Evolutionary conservation across 768 basidiomycete species (phyloP).

Genomic region (Vararia minispora): DNA sequence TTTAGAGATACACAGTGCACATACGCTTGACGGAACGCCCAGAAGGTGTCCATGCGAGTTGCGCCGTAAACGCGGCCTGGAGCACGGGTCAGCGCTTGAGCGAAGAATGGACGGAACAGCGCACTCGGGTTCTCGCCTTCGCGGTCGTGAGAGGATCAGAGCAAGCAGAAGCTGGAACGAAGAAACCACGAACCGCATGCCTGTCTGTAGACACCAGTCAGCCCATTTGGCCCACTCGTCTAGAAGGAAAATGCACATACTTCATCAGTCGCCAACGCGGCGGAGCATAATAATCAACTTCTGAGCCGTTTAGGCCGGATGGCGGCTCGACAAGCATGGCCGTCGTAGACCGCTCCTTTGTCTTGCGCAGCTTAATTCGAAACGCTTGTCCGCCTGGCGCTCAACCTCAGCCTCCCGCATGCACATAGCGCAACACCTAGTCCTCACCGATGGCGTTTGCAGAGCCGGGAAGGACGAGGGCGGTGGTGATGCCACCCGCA

Average conservation of each 20-base stretch:
- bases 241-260: constrained; percentile 21
- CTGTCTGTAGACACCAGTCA: constrained; percentile 29
- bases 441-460: constrained; percentile 47
- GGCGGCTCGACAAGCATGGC: constrained; percentile 70
- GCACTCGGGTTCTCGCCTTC: constrained; percentile 48
- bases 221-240: background rate
- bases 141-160: constrained; percentile 3
- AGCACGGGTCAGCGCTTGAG: background rate
- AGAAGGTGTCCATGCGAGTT: constrained; percentile 61
- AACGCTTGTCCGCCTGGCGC: constrained; percentile 66
- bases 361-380: constrained; percentile 65
- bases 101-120: constrained; percentile 1
- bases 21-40: constrained; percentile 56
- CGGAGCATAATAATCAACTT: constrained; percentile 19
- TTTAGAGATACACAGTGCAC: constrained; percentile 41
- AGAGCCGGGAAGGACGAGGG: constrained; percentile 67
- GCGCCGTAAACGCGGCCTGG: constrained; percentile 18
- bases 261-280: constrained; percentile 63
- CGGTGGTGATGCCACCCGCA: constrained; percentile 71
- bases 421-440: constrained; percentile 14
- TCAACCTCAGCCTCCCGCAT: background rate
- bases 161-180: background rate
- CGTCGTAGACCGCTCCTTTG: constrained; percentile 53
- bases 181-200: constrained; percentile 46
- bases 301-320: constrained; percentile 33